Base-by-base conservation (phyloP, 306 rosid genomes). In the Argentina anserina region DNA sequence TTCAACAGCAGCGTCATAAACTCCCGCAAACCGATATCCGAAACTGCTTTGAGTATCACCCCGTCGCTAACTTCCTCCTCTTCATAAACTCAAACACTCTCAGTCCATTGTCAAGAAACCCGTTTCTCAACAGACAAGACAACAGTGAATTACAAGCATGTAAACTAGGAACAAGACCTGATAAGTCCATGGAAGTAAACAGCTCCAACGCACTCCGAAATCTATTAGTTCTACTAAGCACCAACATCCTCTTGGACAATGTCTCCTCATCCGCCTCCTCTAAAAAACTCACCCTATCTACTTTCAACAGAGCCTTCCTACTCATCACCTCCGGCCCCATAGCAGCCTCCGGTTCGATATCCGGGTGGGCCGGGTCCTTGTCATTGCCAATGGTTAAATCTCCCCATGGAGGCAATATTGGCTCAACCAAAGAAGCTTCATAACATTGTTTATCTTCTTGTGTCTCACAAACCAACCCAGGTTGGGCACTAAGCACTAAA, bases 61-160 rank as follows among this genome's bases (percentile, higher is more conserved):
- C 86, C 6, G 92, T 83, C 62, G 90, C 52, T 53, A 91, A 69
- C 80, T 84, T 72, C 75, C 78, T 83, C 9, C 56, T 73, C 80
- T 79, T 85, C 75, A 86, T 79, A 71, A 85, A 81, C 70, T 82
- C 78, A 50, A 89, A 89, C 55, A 91, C 84, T 73, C 82, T 85
- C 56, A 86, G 78, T 56, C 89, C 89, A 68, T 91, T 87, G 46
- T 85, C 91, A 78, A 82, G 62, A 69, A 75, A 67, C 50, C 79
- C 86, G 59, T 93, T 89, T 84, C 98, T 91, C 76, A 85, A 15
- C 58, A 93, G 97, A 71, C 94, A 79, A 61, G 90, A 81, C 55
- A 93, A 77, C 50, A 93, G 87, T 53, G 97, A 93, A 82, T 93
- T 93, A 71, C 90, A 87, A 3, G 97, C 89, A 81, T 91, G 97